Percentiles rank a stretch among this genome's conserved stretches.
phyloP scores from a whole-genome alignment of 306 rosid genomes.

The Lupinus albus region DNA sequence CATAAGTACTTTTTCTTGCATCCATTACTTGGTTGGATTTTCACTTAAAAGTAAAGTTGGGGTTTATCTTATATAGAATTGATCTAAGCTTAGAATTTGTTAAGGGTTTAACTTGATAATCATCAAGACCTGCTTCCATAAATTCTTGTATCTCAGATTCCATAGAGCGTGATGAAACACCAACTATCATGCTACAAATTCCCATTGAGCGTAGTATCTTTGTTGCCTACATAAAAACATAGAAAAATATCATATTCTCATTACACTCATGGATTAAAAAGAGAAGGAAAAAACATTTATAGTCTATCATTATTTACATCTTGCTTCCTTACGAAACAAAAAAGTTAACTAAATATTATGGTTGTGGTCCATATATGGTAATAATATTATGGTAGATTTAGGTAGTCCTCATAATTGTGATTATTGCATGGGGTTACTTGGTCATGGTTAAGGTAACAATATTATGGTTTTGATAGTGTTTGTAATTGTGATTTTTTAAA shows the following conservation, averaged over 20 bases:
- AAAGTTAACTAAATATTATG: neutral
- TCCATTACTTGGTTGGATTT: neutral
- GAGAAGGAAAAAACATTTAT: neutral
- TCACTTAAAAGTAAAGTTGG: neutral
- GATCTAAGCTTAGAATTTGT: conserved; percentile 52
- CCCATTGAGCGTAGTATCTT: conserved; percentile 72
- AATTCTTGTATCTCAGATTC: conserved; percentile 52
- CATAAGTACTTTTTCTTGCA: conserved; percentile 7
- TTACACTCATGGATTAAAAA: too few species aligned
- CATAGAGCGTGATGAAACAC: conserved; percentile 56
- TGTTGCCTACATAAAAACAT: conserved; percentile 59
- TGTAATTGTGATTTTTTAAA: too few species aligned
- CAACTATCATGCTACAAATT: conserved; percentile 63
- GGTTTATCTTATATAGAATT: conserved; percentile 49
- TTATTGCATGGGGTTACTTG: too few species aligned
- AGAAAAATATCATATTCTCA: neutral
- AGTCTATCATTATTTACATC: neutral
- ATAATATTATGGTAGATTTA: too few species aligned
- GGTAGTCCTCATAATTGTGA: too few species aligned
- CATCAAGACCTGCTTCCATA: conserved; percentile 72
- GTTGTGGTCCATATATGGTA: too few species aligned
- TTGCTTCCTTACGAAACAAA: neutral
- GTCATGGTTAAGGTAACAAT: too few species aligned
- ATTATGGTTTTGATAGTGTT: too few species aligned
- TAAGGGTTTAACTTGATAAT: conserved; percentile 75